A percentile compares a stretch with the other conserved stretches of the same genome.
phyloP scores from a whole-genome alignment of 257 asterid genomes.

The Leptodermis oblonga region DNA sequence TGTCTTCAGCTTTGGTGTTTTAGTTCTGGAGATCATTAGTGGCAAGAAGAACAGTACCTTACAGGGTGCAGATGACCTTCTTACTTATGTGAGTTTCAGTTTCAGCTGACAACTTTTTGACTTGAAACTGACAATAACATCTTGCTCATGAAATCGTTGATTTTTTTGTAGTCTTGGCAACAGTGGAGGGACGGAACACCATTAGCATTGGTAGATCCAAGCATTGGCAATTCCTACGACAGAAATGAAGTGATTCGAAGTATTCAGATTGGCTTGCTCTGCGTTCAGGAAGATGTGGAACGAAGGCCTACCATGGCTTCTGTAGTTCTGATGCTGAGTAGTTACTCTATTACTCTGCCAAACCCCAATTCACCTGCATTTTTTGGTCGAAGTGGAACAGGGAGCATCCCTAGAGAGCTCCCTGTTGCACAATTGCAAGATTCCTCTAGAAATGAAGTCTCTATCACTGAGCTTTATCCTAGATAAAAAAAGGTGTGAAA shows the following conservation, averaged over 20 bases:
- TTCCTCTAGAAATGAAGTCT: too few relatives aligned
- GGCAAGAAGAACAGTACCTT: background rate
- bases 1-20: constrained; percentile 1
- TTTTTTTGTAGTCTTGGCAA: background rate
- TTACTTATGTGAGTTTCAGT: background rate
- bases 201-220: background rate
- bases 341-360: background rate
- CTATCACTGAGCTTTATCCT: too few relatives aligned
- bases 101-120: too few relatives aligned
- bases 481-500: too few relatives aligned
- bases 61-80: background rate
- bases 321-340: background rate
- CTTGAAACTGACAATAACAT: too few relatives aligned
- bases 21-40: background rate
- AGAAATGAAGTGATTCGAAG: background rate
- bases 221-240: background rate
- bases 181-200: background rate
- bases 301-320: background rate
- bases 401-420: too few relatives aligned
- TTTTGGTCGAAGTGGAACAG: too few relatives aligned
- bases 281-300: background rate
- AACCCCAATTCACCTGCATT: background rate
- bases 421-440: too few relatives aligned
- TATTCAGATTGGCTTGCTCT: background rate
- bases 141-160: too few relatives aligned